Base-by-base conservation (phyloP, 164 flowering plant genomes). In the Sextonia rubra region DNA sequence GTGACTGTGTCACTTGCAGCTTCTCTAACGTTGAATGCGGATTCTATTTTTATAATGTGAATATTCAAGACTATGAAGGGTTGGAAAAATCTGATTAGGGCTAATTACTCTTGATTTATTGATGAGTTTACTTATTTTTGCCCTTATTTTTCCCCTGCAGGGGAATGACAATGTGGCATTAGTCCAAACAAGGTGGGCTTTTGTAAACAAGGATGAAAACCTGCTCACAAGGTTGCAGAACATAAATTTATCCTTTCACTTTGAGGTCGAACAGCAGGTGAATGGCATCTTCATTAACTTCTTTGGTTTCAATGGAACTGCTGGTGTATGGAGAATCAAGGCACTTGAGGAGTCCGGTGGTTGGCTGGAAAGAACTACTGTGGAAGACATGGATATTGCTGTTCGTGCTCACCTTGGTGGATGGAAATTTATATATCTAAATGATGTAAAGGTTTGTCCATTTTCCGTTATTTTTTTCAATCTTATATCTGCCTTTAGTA, bases 341-440 rank as follows among this genome's bases (percentile, higher is more conserved):
- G 98, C 98, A 75, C 87, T 94, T 24, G 99, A 94, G 79, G 96
- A 92, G 12, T 90, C 91, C 75, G 99, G 98, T 75, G 97, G 99
- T 48, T 94, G 99, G 99, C 78, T 92, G 81, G 99, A 94, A 37
- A 76, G 99, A 68, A 94, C 99, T 58, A 94, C 99, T 66, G 98
- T 94, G 68, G 98, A 94, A 79, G 98, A 94, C 87, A 94, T 92
- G 97, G 98, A 94, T 80, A 79, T 94, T 80, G 97, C 97, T 76
- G 97, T 94, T 22, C 94, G 97, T 73, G 98, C 98, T 76, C 98
- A 92, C 71, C 95, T 94, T 69, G 79, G 82, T 83, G 99, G 99
- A 60, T 94, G 99, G 99, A 94, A 92, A 78, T 95, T 95, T 79
- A 89, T 95, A 64, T 95, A 83, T 80, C 78, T 95, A 47, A 86